Evolutionary conservation across 1,139 yeast species (phyloP), one percentile per base, ranked within the genome.

Genomic region (Petasospora rhodanensis): DNA sequence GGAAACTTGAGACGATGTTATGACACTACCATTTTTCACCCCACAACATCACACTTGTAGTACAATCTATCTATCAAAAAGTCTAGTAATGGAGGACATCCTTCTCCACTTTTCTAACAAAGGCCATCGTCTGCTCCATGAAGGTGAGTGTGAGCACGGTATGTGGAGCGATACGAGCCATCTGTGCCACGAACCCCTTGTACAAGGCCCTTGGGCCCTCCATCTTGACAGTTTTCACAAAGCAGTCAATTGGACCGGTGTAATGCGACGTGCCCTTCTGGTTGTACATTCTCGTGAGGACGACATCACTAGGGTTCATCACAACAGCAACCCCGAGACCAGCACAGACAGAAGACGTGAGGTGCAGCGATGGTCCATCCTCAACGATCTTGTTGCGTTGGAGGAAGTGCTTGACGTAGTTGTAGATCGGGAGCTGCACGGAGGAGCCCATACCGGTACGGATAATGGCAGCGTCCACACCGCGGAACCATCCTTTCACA

Each of bases 221-320:
- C 18, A 77, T 66, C 38, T 64, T 67, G 20, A 89, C 73, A 0
- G 96, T 89, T 62, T 91, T 89, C 39, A 75, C 54, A 39, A 87
- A 66, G 64, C 98, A 91, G 59, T 91, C 98, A 15, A 87, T 51
- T 2, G 96, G 95, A 5, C 94, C 95, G 40, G 65, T 71, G 62
- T 91, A 91, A 38, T 83, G 71, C 5, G 36, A 27, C 51, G 84
- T 73, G 24, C 96, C 96, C 60, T 80, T 85, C 58, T 91, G 97
- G 60, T 91, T 91, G 62, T 89, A 91, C 59, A 93, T 81, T 63
- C 98, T 73, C 2, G 98, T 91, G 62, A 91, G 68, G 35, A 91
- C 74, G 34, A 91, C 97, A 58, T 91, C 98, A 78, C 95, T 86
- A 13, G 97, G 97, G 57, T 87, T 89, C 96, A 93, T 89, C 24